These are phyloP conservation scores for Theileria annulata DNA, from an alignment of 169 alveolate genomes.

Conservation along the genomic window DNA sequence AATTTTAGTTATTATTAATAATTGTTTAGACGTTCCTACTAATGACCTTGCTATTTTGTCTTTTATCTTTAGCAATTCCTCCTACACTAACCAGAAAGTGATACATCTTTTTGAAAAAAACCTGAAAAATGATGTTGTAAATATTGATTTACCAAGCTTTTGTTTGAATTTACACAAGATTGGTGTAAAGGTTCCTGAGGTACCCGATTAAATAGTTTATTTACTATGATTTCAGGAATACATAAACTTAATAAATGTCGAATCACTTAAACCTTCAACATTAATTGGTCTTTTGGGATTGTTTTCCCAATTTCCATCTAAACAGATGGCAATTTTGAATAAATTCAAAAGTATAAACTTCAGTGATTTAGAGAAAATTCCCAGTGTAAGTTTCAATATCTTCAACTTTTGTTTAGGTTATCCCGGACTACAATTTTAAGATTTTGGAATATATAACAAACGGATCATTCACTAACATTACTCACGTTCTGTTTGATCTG, in stretches of 20 bases:
- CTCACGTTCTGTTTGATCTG: not conserved
- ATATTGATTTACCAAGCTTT: slow-evolving; percentile 17
- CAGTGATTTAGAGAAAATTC: not conserved
- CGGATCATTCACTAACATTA: slow-evolving; percentile 7
- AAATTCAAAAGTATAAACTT: not conserved
- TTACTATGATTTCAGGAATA: slow-evolving; percentile 1
- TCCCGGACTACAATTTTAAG: slow-evolving; percentile 8
- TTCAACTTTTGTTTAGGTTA: not conserved
- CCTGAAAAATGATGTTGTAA: not conserved
- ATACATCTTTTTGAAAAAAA: slow-evolving; percentile 23
- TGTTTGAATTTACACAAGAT: slow-evolving; percentile 32
- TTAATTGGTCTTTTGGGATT: not conserved
- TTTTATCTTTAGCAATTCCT: slow-evolving; percentile 29
- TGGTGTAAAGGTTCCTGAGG: slow-evolving; percentile 33
- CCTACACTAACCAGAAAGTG: slow-evolving; percentile 30
- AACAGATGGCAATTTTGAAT: slow-evolving; percentile 8
- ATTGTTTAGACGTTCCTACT: slow-evolving; percentile 5
- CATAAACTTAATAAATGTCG: slow-evolving; percentile 9
- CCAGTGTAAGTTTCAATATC: slow-evolving; percentile 20
- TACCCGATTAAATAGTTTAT: not conserved
- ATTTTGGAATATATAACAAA: slow-evolving; percentile 34
- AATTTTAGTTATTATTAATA: not conserved
- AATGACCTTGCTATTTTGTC: slow-evolving; percentile 59
- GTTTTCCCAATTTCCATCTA: slow-evolving; percentile 1
- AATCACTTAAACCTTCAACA: not conserved